Percentiles rank a stretch among this genome's conserved stretches.
These are phyloP conservation scores for Ophiosphaerella narmari DNA, from an alignment of 2,329 filamentous ascomycete species.

Conservation along the genomic window DNA sequence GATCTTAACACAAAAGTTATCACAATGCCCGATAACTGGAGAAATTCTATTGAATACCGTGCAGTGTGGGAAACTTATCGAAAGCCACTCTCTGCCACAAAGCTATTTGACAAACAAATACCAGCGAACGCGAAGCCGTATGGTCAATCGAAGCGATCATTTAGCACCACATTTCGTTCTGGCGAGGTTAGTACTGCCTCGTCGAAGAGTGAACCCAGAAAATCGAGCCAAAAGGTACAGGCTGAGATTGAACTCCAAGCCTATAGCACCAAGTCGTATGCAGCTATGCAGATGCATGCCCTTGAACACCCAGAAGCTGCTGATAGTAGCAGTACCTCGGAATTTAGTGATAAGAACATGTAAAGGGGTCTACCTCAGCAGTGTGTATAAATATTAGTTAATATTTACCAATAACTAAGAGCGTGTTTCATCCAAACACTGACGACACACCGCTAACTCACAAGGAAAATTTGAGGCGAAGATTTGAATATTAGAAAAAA, in stretches of 20 bases:
- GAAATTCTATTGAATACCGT: conserved; percentile 51
- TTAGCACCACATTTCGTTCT: neutral
- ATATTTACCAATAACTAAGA: too few relatives aligned
- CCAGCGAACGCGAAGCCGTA: neutral
- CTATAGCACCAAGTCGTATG: conserved; percentile 27
- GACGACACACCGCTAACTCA: too few relatives aligned
- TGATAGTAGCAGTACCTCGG: too few relatives aligned
- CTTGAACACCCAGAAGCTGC: too few relatives aligned
- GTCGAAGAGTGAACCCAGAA: neutral
- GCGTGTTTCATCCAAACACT: too few relatives aligned
- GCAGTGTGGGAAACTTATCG: conserved; percentile 55
- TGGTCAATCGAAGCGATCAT: neutral
- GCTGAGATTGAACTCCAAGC: conserved; percentile 22
- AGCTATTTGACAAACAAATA: conserved; percentile 28
- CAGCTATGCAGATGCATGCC: conserved; percentile 20
- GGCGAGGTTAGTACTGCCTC: conserved; percentile 4
- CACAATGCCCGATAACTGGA: conserved; percentile 54
- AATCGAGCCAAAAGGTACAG: conserved; percentile 1
- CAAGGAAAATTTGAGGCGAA: too few relatives aligned
- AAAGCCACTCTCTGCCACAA: conserved; percentile 16
- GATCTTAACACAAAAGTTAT: conserved; percentile 27
- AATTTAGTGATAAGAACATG: too few relatives aligned
- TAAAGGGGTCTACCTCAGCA: too few relatives aligned
- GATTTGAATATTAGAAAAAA: too few relatives aligned
- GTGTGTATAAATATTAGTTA: too few relatives aligned